These are phyloP conservation scores for Wickerhamomyces subpelliculosus DNA, from an alignment of 805 yeast genomes.

Conservation along the genomic window DNA sequence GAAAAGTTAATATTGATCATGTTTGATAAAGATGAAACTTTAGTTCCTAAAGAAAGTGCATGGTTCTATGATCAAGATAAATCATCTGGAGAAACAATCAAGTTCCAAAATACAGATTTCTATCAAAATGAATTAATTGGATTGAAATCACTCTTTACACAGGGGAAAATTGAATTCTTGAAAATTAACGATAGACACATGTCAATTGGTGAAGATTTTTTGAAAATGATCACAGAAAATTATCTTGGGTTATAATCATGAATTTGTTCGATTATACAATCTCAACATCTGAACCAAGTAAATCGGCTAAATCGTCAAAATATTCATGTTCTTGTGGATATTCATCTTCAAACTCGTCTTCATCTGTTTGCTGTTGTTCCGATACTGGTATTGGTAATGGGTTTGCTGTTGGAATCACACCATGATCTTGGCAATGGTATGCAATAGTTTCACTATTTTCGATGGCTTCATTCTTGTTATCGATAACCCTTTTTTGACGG, in stretches of 20 bases:
- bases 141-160: conserved; percentile 36
- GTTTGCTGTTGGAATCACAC: too few relatives aligned
- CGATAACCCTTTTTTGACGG: too few relatives aligned
- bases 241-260: conserved; percentile 33
- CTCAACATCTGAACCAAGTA: not conserved
- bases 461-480: too few relatives aligned
- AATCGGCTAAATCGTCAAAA: not conserved
- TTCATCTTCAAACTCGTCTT: not conserved
- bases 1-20: conserved; percentile 51
- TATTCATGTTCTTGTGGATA: not conserved
- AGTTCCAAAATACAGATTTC: conserved; percentile 41
- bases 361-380: too few relatives aligned
- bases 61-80: conserved; percentile 53
- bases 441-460: too few relatives aligned
- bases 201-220: conserved; percentile 48
- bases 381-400: too few relatives aligned
- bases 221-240: conserved; percentile 33
- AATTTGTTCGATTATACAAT: not conserved
- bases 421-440: too few relatives aligned
- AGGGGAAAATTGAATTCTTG: conserved; percentile 39
- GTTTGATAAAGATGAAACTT: conserved; percentile 57
- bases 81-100: conserved; percentile 32
- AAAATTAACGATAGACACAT: conserved; percentile 56
- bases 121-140: conserved; percentile 58
- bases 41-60: conserved; percentile 68